Percentiles rank a stretch among this genome's conserved stretches.
Conservation (phyloP, 2,329 filamentous ascomycete genomes). For the Colletotrichum sojae region DNA sequence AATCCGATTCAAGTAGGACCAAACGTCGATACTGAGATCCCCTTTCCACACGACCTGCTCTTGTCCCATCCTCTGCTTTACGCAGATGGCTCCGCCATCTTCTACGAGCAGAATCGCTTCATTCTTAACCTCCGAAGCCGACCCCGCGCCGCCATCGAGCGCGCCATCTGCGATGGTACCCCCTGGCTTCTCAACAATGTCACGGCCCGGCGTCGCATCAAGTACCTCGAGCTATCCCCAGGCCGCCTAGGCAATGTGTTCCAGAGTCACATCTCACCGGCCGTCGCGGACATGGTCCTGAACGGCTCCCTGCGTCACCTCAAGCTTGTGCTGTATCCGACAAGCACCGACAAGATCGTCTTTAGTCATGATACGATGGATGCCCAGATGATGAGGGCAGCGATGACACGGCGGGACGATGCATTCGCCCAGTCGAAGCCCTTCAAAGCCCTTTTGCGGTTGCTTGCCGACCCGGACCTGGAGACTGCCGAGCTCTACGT, state of each 20-base stretch:
- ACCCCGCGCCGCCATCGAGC: constrained; percentile 32
- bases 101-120: constrained; percentile 48
- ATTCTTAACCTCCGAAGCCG: constrained; percentile 41
- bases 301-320: constrained; percentile 43
- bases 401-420: constrained; percentile 34
- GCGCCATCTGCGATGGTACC: constrained; percentile 20
- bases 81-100: constrained; percentile 44
- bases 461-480: constrained; percentile 63
- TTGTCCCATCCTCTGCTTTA: constrained; percentile 45
- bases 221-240: constrained; percentile 41
- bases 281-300: constrained; percentile 47
- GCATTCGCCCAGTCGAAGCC: constrained; percentile 36
- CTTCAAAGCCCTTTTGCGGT: constrained; percentile 51
- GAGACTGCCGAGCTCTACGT: constrained; percentile 56
- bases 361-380: constrained; percentile 33
- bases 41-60: constrained; percentile 42
- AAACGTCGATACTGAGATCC: constrained; percentile 18
- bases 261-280: constrained; percentile 40
- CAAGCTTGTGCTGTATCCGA: constrained; percentile 43
- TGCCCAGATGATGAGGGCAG: constrained; percentile 20
- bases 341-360: constrained; percentile 23
- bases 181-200: constrained; percentile 38
- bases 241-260: constrained; percentile 44
- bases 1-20: constrained; percentile 43
- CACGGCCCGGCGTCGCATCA: constrained; percentile 41